Conservation (phyloP, 2,329 filamentous ascomycete species). For the Fusarium sulawesiense region DNA sequence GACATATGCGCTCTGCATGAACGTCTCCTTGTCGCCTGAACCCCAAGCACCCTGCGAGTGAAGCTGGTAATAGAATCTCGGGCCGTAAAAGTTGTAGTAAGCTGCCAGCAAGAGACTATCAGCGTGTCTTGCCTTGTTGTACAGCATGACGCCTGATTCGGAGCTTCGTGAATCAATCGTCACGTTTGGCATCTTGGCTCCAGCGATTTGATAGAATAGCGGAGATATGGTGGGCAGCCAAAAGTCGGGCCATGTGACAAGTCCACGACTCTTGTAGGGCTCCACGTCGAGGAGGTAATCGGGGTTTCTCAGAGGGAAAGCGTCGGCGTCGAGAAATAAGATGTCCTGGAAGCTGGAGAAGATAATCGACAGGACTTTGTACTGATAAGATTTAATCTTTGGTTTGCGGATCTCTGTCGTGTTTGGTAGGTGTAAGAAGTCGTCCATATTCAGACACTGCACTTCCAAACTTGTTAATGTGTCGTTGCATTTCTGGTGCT, state of each 20-base stretch:
- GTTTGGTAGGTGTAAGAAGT: constrained; percentile 25
- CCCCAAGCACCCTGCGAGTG: constrained; percentile 45
- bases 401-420: constrained; percentile 5
- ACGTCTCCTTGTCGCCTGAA: constrained; percentile 43
- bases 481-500: constrained; percentile 19
- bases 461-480: constrained; percentile 20
- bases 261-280: constrained; percentile 31
- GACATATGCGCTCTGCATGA: constrained; percentile 36
- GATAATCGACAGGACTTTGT: constrained; percentile 38
- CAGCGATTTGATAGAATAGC: constrained; percentile 40
- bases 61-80: constrained; percentile 41
- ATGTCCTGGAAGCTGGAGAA: constrained; percentile 43
- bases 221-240: constrained; percentile 44
- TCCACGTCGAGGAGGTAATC: constrained; percentile 36
- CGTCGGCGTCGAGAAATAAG: constrained; percentile 41
- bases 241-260: constrained; percentile 45
- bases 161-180: constrained; percentile 37
- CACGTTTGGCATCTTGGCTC: constrained; percentile 18
- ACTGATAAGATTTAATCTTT: constrained; percentile 33
- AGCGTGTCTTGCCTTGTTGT: constrained; percentile 35
- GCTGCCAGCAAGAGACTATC: constrained; percentile 40
- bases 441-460: constrained; percentile 39
- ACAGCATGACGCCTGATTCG: constrained; percentile 41
- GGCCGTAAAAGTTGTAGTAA: constrained; percentile 44
- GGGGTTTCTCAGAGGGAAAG: constrained; percentile 37